Evolutionary conservation across 2,329 filamentous ascomycete genomes (phyloP).

Genomic region (Nemania abortiva): DNA sequence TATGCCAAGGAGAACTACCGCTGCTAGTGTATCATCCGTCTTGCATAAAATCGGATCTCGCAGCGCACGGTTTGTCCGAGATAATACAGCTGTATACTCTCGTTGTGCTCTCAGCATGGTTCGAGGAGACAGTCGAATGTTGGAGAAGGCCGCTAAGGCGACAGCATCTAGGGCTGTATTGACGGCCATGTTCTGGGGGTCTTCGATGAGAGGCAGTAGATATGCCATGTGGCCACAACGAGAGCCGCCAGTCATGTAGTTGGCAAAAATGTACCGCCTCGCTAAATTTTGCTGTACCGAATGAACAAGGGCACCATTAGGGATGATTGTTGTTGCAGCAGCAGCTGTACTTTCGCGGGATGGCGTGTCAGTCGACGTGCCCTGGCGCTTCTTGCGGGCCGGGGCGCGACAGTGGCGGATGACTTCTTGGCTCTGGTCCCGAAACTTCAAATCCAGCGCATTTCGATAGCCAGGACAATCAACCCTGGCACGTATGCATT

Average conservation of each 20-base stretch:
- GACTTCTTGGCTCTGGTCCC: constrained; percentile 15
- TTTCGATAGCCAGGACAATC: constrained; percentile 12
- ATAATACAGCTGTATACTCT: constrained; percentile 2
- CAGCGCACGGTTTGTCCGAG: constrained; percentile 5
- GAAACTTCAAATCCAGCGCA: constrained; percentile 9
- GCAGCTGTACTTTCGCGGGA: background rate
- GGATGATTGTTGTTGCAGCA: background rate
- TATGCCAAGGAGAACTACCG: constrained; percentile 12
- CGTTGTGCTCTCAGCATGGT: constrained; percentile 7
- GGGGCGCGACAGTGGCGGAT: background rate
- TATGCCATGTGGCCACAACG: constrained; percentile 12
- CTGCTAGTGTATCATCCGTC: constrained; percentile 8
- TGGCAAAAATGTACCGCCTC: background rate
- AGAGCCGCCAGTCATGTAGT: constrained; percentile 8
- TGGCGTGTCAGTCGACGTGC: background rate
- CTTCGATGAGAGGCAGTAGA: constrained; percentile 6
- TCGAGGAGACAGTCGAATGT: constrained; percentile 4
- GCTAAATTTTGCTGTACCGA: constrained; percentile 4
- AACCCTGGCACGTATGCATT: constrained; percentile 13
- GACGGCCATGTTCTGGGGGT: background rate
- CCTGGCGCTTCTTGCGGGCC: constrained; percentile 3
- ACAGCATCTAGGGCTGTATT: constrained; percentile 14
- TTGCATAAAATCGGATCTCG: constrained; percentile 12
- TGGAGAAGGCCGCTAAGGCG: constrained; percentile 8
- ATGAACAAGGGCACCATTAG: background rate